These are phyloP conservation scores for Nothophaeocryptopus gaeumannii DNA, from an alignment of 2,329 filamentous ascomycete genomes.

Conservation along the genomic window DNA sequence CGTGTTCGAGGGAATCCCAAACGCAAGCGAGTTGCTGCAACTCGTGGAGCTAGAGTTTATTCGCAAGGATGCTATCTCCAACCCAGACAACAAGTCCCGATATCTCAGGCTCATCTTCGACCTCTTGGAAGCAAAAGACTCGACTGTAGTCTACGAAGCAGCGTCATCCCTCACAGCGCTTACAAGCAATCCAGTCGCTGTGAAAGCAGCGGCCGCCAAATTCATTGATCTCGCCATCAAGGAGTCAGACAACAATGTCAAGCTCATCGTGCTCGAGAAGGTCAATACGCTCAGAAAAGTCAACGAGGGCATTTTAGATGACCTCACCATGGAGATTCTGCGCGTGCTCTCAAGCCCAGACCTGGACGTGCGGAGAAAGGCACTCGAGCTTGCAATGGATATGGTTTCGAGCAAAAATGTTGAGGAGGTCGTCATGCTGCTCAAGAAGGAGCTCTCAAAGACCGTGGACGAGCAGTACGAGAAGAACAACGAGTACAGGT, in stretches of 20 bases:
- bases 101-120: slow-evolving; percentile 96
- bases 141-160: slow-evolving; percentile 95
- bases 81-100: slow-evolving; percentile 89
- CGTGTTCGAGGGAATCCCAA: slow-evolving; percentile 89
- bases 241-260: slow-evolving; percentile 98
- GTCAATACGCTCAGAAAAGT: slow-evolving; percentile 83
- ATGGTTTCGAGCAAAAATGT: slow-evolving; percentile 99
- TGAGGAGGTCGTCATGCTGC: slow-evolving; percentile 88
- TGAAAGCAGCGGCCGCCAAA: slow-evolving; percentile 92
- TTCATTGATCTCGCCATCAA: slow-evolving; percentile 97
- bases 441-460: slow-evolving; percentile 97
- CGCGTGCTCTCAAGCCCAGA: slow-evolving; percentile 93
- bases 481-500: slow-evolving; percentile 94
- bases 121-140: slow-evolving; percentile 84
- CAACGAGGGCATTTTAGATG: slow-evolving; percentile 88
- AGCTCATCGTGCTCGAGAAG: slow-evolving; percentile 93
- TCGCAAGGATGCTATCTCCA: slow-evolving; percentile 92
- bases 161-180: slow-evolving; percentile 90
- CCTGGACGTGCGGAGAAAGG: slow-evolving; percentile 91
- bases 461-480: slow-evolving; percentile 98
- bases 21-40: slow-evolving; percentile 89
- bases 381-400: slow-evolving; percentile 82
- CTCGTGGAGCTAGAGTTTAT: slow-evolving; percentile 96
- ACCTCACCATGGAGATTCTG: slow-evolving; percentile 94
- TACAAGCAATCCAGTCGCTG: slow-evolving; percentile 93